These are phyloP conservation scores for Phytophthora sojae DNA, from an alignment of 352 stramenopile species.

Conservation along the genomic window DNA sequence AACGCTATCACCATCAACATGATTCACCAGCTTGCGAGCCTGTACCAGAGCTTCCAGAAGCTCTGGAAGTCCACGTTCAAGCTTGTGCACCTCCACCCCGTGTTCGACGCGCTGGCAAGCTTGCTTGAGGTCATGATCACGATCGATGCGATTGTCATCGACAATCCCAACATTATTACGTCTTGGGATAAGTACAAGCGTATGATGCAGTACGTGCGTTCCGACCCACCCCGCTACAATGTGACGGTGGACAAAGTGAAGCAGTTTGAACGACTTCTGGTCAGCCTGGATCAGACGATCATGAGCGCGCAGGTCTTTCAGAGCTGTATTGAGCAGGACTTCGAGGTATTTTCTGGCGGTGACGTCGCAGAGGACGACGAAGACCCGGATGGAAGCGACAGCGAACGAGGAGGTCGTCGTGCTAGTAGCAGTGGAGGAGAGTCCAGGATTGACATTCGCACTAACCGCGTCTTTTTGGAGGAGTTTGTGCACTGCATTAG, in stretches of 20 bases:
- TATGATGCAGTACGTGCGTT: conserved; percentile 92
- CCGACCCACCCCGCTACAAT: conserved; percentile 83
- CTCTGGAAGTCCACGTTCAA: conserved; percentile 92
- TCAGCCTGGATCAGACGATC: conserved; percentile 89
- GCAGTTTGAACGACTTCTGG: conserved; percentile 87
- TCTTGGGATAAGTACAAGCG: conserved; percentile 93
- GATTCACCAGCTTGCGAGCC: conserved; percentile 88
- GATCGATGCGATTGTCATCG: conserved; percentile 88
- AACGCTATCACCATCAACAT: conserved; percentile 91
- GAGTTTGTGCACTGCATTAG: conserved; percentile 90
- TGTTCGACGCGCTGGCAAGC: conserved; percentile 82
- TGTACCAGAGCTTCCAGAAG: conserved; percentile 90
- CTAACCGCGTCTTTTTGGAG: conserved; percentile 87
- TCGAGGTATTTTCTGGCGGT: conserved; percentile 79
- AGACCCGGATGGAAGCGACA: conserved; percentile 62
- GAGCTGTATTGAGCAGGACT: conserved; percentile 91
- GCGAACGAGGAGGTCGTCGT: conserved; percentile 43
- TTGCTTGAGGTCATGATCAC: conserved; percentile 91
- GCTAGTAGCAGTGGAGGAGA: conserved; percentile 74
- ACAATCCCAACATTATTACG: conserved; percentile 88
- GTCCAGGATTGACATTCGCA: conserved; percentile 83
- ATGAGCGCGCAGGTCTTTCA: conserved; percentile 91
- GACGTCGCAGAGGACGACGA: conserved; percentile 74
- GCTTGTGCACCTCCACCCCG: conserved; percentile 80
- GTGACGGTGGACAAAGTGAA: conserved; percentile 85